Evolutionary conservation across 2,329 filamentous ascomycete genomes (phyloP).

Genomic region (Epichloe bromicola): DNA sequence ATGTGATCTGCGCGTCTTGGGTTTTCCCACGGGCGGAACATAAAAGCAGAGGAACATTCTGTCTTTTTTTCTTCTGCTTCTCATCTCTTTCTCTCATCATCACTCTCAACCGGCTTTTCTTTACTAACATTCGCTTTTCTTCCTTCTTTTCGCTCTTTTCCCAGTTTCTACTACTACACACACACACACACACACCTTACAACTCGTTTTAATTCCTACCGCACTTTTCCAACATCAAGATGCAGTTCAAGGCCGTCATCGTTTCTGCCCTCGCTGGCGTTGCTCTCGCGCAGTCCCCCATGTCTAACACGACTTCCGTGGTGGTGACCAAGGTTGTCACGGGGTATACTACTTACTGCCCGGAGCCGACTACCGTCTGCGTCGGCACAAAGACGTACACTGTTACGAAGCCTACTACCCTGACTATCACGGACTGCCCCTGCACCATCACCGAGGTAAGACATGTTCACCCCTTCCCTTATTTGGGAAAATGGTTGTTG

Average conservation of each 20-base stretch:
- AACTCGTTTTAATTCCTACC: not conserved
- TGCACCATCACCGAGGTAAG: conserved; percentile 29
- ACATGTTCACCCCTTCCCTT: no score
- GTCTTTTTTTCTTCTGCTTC: no score
- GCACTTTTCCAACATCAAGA: not conserved
- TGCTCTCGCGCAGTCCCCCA: not conserved
- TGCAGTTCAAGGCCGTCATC: conserved; percentile 2
- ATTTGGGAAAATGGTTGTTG: not conserved
- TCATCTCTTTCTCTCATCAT: not conserved
- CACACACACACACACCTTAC: no score
- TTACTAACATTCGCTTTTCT: not conserved
- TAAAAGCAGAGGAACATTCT: not conserved
- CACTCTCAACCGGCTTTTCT: not conserved
- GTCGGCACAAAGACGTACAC: conserved; percentile 39
- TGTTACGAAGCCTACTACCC: conserved; percentile 38
- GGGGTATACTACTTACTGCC: conserved; percentile 28
- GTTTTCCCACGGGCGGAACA: not conserved
- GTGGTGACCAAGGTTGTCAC: conserved; percentile 23
- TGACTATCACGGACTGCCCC: conserved; percentile 43
- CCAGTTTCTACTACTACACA: no score
- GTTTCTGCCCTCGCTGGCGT: not conserved
- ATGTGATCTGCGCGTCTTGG: not conserved
- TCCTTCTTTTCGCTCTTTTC: not conserved
- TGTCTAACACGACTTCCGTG: conserved; percentile 1
- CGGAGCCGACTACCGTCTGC: conserved; percentile 36